These are phyloP conservation scores for Gastrodia elata DNA, from an alignment of 106 monocot genomes.

Conservation along the genomic window DNA sequence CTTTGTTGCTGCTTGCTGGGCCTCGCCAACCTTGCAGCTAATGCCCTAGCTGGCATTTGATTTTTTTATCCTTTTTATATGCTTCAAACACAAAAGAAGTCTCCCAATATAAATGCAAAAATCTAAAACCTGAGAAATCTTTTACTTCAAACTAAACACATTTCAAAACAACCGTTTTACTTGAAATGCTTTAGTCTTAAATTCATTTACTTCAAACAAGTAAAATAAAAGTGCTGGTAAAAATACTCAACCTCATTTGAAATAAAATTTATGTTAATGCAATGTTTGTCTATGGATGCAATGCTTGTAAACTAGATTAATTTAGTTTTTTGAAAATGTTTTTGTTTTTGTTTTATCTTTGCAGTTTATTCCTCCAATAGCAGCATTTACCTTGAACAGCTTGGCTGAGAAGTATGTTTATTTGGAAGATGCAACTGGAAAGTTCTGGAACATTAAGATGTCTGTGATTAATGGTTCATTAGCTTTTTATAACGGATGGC, in stretches of 20 bases:
- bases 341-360: background rate
- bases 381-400: background rate
- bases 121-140: background rate
- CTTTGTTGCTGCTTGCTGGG: no score
- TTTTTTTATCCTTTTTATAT: no score
- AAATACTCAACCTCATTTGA: background rate
- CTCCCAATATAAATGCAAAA: no score
- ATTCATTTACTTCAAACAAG: no score
- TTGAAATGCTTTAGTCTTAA: background rate
- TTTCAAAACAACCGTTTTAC: no score
- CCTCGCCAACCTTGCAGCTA: no score
- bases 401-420: slow-evolving; percentile 10
- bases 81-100: no score
- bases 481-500: slow-evolving; percentile 34
- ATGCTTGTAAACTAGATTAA: background rate
- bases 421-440: slow-evolving; percentile 20
- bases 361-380: slow-evolving; percentile 31
- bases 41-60: no score
- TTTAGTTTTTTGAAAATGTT: background rate
- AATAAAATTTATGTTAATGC: background rate
- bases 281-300: background rate
- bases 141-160: no score
- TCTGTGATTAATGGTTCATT: slow-evolving; percentile 16
- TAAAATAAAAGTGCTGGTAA: no score
- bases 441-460: slow-evolving; percentile 15